Percentiles rank a stretch among this genome's conserved stretches.
phyloP scores from a whole-genome alignment of 805 yeast genomes.

The Torulaspora franciscae region DNA sequence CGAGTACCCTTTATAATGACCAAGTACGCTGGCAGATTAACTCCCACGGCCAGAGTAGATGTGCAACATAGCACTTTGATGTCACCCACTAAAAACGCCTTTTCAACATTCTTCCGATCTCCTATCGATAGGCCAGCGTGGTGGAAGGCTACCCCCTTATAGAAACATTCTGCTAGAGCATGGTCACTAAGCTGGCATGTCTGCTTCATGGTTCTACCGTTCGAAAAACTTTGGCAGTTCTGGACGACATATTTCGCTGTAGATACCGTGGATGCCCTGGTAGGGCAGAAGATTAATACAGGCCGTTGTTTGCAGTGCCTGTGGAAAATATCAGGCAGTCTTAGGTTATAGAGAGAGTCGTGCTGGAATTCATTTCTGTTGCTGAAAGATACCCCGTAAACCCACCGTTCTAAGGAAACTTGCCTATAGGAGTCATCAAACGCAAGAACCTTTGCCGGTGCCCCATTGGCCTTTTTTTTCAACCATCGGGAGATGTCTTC shows the following conservation, averaged over 20 bases:
- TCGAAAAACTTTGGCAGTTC: slow-evolving; percentile 8
- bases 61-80: slow-evolving; percentile 49
- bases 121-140: slow-evolving; percentile 52
- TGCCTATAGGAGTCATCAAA: slow-evolving; percentile 49
- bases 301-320: slow-evolving; percentile 41
- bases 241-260: slow-evolving; percentile 42
- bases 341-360: slow-evolving; percentile 42
- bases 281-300: slow-evolving; percentile 49
- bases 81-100: slow-evolving; percentile 40
- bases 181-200: slow-evolving; percentile 12
- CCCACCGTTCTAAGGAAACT: slow-evolving; percentile 40
- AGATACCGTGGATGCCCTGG: slow-evolving; percentile 44
- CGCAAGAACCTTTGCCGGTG: slow-evolving; percentile 36
- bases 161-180: slow-evolving; percentile 12
- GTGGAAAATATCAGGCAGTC: slow-evolving; percentile 39
- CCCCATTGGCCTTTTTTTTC: slow-evolving; percentile 19
- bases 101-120: slow-evolving; percentile 47
- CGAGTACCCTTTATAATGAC: slow-evolving; percentile 61
- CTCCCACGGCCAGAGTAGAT: slow-evolving; percentile 58
- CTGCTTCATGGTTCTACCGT: not conserved
- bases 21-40: slow-evolving; percentile 55
- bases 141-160: slow-evolving; percentile 47
- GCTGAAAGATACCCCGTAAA: slow-evolving; percentile 41
- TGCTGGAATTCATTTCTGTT: slow-evolving; percentile 44
- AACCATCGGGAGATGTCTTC: slow-evolving; percentile 46